Evolutionary conservation across 108 stramenopile species (phyloP).

Genomic region (Pseudonitzschia multistriata): DNA sequence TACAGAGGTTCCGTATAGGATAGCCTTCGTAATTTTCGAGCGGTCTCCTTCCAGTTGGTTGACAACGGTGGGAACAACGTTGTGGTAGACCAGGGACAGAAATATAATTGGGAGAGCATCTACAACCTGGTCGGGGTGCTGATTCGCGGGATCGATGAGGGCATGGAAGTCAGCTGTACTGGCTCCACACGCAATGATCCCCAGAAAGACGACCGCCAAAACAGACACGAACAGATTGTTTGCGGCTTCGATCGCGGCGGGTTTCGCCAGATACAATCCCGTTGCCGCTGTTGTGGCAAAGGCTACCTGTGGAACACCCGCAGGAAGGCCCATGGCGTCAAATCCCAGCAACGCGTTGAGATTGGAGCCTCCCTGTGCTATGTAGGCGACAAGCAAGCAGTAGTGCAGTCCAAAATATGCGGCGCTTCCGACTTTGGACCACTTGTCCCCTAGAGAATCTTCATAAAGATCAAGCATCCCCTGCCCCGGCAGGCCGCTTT

Average conservation of each 20-base stretch:
- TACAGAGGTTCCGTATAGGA: conserved; percentile 68
- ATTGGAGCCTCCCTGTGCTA: conserved; percentile 76
- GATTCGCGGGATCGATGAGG: conserved; percentile 45
- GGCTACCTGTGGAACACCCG: conserved; percentile 34
- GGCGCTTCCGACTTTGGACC: conserved; percentile 51
- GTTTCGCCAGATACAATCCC: conserved; percentile 34
- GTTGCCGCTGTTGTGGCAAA: conserved; percentile 48
- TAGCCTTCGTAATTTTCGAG: conserved; percentile 68
- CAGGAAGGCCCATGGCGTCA: conserved; percentile 7
- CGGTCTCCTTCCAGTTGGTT: conserved; percentile 78
- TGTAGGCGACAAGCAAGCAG: conserved; percentile 81
- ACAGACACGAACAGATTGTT: conserved; percentile 63
- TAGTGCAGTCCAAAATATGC: conserved; percentile 85
- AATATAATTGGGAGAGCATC: conserved; percentile 78
- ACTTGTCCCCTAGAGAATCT: conserved; percentile 35
- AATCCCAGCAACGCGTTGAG: conserved; percentile 39
- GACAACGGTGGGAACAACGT: conserved; percentile 83
- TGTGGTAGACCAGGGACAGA: conserved; percentile 83
- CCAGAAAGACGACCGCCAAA: conserved; percentile 54
- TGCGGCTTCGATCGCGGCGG: conserved; percentile 38
- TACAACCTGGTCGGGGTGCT: conserved; percentile 68
- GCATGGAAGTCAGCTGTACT: conserved; percentile 53
- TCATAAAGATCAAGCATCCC: conserved; percentile 70
- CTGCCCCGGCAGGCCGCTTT: conserved; percentile 53
- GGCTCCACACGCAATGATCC: conserved; percentile 52